Conservation (phyloP, 768 basidiomycete species). For the Boletus speciosus region DNA sequence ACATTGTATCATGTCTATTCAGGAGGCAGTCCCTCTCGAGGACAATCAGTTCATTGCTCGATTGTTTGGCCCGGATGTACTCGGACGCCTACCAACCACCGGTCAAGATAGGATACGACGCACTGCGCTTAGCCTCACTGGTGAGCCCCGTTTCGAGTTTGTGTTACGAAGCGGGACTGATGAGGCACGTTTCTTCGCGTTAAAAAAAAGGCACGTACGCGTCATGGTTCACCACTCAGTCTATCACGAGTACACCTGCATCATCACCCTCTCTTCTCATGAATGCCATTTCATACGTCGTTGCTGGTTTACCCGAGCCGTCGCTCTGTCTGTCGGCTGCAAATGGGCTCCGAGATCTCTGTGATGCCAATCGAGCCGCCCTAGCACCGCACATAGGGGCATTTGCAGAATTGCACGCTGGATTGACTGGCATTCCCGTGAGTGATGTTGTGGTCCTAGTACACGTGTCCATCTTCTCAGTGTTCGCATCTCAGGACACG, state of each 20-base stretch:
- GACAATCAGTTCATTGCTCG: conserved; percentile 52
- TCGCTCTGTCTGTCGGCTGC: conserved; percentile 69
- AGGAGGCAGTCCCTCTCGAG: conserved; percentile 76
- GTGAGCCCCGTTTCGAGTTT: conserved; percentile 39
- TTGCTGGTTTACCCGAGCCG: conserved; percentile 64
- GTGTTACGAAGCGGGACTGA: background rate
- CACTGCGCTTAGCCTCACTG: conserved; percentile 72
- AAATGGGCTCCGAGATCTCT: conserved; percentile 77
- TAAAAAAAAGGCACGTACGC: conserved; percentile 58
- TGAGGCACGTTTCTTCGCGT: background rate
- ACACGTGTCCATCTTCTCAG: background rate
- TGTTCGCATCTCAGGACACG: conserved; percentile 50
- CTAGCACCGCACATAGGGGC: conserved; percentile 80
- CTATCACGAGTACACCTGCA: conserved; percentile 25
- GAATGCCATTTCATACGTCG: conserved; percentile 65
- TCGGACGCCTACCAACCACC: conserved; percentile 62
- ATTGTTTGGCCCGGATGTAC: conserved; percentile 70
- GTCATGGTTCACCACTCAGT: conserved; percentile 70
- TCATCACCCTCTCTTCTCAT: conserved; percentile 50
- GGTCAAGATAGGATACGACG: conserved; percentile 66
- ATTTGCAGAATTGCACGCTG: conserved; percentile 81
- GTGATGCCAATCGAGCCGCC: conserved; percentile 84
- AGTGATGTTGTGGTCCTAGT: conserved; percentile 20
- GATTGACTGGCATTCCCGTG: conserved; percentile 71
- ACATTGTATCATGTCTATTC: conserved; percentile 81